Conservation (phyloP, 2,329 filamentous ascomycete species). For the Hypoxylon sp. region DNA sequence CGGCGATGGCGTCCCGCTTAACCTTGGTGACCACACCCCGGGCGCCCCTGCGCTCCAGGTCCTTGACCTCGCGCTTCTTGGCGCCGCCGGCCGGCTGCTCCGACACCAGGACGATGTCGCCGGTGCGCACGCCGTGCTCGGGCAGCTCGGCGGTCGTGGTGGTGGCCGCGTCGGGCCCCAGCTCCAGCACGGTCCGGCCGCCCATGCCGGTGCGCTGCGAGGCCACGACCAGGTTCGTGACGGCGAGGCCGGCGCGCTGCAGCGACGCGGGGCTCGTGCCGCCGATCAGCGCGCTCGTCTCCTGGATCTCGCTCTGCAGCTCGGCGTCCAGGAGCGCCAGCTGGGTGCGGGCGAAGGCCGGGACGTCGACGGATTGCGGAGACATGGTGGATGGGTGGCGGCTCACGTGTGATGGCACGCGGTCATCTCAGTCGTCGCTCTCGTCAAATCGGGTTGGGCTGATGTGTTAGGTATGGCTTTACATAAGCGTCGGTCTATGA, state of each 20-base stretch:
- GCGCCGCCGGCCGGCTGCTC: slow-evolving; percentile 78
- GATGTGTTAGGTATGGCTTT: neutral
- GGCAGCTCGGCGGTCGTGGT: slow-evolving; percentile 70
- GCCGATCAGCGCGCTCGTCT: slow-evolving; percentile 72
- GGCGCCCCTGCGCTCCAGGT: slow-evolving; percentile 72
- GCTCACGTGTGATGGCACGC: neutral
- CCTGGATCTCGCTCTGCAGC: slow-evolving; percentile 74
- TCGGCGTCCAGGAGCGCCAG: slow-evolving; percentile 74
- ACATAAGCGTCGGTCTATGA: neutral
- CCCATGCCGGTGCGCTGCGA: slow-evolving; percentile 88
- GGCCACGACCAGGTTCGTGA: slow-evolving; percentile 76
- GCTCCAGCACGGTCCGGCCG: slow-evolving; percentile 87
- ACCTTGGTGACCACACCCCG: slow-evolving; percentile 76
- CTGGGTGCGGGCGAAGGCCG: slow-evolving; percentile 74
- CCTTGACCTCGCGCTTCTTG: slow-evolving; percentile 75
- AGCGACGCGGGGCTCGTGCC: slow-evolving; percentile 73
- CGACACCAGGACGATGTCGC: slow-evolving; percentile 79
- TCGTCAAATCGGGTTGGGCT: neutral
- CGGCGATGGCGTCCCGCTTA: slow-evolving; percentile 63
- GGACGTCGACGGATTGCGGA: slow-evolving; percentile 63
- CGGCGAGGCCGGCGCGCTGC: slow-evolving; percentile 78
- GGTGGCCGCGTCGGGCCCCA: slow-evolving; percentile 75
- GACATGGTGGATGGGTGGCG: slow-evolving; percentile 46
- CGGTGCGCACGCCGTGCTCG: slow-evolving; percentile 77
- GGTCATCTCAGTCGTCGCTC: neutral